Percentiles rank a stretch among this genome's conserved stretches.
These are phyloP conservation scores for Fonsecaea erecta DNA, from an alignment of 2,329 filamentous ascomycete species.

Conservation along the genomic window DNA sequence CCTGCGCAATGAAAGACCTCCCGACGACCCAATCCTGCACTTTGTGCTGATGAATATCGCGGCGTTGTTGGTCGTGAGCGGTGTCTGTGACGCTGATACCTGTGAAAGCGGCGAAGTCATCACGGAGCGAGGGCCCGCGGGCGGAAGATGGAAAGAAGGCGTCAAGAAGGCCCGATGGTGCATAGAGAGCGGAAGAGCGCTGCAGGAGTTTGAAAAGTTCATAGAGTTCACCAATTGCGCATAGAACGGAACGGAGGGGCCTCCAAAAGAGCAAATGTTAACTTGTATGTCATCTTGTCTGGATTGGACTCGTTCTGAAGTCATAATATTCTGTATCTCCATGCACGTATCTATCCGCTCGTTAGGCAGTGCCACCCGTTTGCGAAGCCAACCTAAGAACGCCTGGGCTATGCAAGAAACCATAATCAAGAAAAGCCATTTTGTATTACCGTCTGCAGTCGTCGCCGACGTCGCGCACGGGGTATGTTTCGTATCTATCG, in stretches of 20 bases:
- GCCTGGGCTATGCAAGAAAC: background rate
- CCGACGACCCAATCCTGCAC: constrained; percentile 82
- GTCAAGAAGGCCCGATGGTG: constrained; percentile 86
- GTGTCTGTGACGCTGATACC: constrained; percentile 80
- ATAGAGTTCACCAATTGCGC: constrained; percentile 74
- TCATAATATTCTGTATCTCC: background rate
- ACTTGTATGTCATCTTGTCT: background rate
- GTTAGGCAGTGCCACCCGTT: background rate
- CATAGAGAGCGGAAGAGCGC: constrained; percentile 82
- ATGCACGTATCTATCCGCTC: too few relatives aligned
- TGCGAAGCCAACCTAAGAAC: background rate
- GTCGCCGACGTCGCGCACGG: background rate
- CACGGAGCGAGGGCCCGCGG: constrained; percentile 79
- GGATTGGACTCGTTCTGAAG: background rate
- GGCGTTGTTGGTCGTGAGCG: constrained; percentile 81
- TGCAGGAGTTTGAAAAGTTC: constrained; percentile 80
- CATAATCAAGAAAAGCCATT: background rate
- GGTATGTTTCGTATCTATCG: background rate
- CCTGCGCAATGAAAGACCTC: constrained; percentile 71
- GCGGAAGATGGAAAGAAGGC: constrained; percentile 92
- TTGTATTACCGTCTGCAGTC: background rate
- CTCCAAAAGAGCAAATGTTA: constrained; percentile 6
- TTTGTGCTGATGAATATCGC: constrained; percentile 96
- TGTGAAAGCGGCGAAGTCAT: constrained; percentile 84
- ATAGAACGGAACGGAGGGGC: background rate